Evolutionary conservation across 2,329 filamentous ascomycete genomes (phyloP), one percentile per base, ranked within the genome.

Genomic region (Alternaria sp.): DNA sequence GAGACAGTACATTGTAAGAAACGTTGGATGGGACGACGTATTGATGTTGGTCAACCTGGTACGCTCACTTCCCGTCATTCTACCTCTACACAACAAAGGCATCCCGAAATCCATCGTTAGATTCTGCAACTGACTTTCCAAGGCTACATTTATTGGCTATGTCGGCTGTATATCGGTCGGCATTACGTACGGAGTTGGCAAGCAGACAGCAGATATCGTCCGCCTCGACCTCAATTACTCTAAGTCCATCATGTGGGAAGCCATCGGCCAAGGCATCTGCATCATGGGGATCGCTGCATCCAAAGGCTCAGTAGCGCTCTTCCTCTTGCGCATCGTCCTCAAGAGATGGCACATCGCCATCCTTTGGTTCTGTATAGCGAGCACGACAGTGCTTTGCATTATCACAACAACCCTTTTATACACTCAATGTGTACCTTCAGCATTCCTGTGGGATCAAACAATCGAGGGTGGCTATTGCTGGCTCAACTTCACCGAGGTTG

Each of bases 231-330:
- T 65, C 17, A 58, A 69, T 45, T 72, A 72, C 60, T 68, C 70
- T 3, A 67, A 71, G 58, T 70, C 71, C n/a, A 69, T 73, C 17
- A 73, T 68, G 58, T 74, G 68, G 65, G 71, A 72, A 50, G 71
- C 68, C 9, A 68, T 75, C 23, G 72, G 70, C 8, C 72, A 73
- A 41, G 71, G 64, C 1, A 67, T 73, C 28, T 73, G 71, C 41
- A 69, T 73, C 36, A 72, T 74, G 59, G 70, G 71, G 8, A 74
- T 74, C 39, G 72, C 71, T 31, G 65, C 66, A 6, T 72, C 68
- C 5, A 75, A 74, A 48, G 67, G 64, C 5, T 70, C 70, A 3
- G 70, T 74, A 11, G 71, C 70, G 8, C 51, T 74, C n/a, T 75
- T 74, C 49, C 45, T 74, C 13, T 49, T 75, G 14, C 69, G 73